These are phyloP conservation scores for Alternaria ventricosa DNA, from an alignment of 2,329 filamentous ascomycete genomes.

Conservation along the genomic window DNA sequence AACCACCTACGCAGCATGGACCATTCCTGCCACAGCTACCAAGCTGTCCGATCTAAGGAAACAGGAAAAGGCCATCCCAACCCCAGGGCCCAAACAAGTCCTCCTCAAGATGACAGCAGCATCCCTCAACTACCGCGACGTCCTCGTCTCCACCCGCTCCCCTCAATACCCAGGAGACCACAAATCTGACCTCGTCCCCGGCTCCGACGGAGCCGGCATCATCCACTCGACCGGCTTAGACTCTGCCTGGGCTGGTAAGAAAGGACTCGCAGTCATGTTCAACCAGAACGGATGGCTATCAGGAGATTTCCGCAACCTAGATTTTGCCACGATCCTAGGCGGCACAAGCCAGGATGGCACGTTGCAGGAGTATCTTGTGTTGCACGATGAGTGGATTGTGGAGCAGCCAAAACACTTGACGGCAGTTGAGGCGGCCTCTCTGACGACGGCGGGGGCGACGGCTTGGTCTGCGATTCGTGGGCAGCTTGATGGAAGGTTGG, in stretches of 20 bases:
- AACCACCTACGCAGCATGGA: constrained; percentile 9
- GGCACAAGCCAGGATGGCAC: constrained; percentile 42
- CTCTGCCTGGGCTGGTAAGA: neutral
- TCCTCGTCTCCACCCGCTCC: constrained; percentile 19
- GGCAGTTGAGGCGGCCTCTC: constrained; percentile 35
- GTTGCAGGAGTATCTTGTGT: constrained; percentile 28
- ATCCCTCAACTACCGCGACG: constrained; percentile 34
- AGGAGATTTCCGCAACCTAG: neutral
- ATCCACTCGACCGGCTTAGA: constrained; percentile 26
- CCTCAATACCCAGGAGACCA: constrained; percentile 22
- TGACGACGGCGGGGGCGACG: constrained; percentile 29
- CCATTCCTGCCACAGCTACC: constrained; percentile 4
- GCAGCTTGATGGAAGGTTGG: constrained; percentile 7
- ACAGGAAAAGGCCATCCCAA: neutral
- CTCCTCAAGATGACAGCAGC: constrained; percentile 29
- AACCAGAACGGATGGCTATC: neutral
- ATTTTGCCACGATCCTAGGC: constrained; percentile 10
- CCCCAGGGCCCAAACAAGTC: constrained; percentile 15
- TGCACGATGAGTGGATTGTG: constrained; percentile 27
- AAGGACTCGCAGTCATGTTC: neutral
- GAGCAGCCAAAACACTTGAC: constrained; percentile 29
- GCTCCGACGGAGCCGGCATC: constrained; percentile 29
- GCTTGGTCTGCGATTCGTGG: constrained; percentile 26
- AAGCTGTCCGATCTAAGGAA: neutral
- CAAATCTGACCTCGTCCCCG: constrained; percentile 19